A percentile compares a stretch with the other conserved stretches of the same genome.
phyloP scores from a whole-genome alignment of 2,329 filamentous ascomycete genomes.

The Metarhizium guizhouense region DNA sequence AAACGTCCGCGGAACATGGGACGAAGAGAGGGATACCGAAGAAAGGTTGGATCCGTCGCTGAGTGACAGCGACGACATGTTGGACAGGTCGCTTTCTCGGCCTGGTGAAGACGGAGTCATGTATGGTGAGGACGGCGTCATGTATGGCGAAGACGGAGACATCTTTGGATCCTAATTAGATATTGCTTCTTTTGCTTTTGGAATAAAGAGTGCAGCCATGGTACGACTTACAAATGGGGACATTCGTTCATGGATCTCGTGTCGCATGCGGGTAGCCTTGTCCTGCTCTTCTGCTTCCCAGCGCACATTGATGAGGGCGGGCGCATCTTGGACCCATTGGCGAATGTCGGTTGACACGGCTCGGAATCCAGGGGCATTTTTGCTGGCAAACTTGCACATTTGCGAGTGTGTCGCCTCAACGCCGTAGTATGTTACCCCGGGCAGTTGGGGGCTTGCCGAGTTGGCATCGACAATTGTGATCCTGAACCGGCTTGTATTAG shows the following conservation, averaged over 20 bases:
- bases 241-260: conserved; percentile 37
- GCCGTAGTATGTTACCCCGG: conserved; percentile 64
- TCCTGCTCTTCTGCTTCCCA: conserved; percentile 55
- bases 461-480: conserved; percentile 58
- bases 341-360: conserved; percentile 39
- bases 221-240: conserved; percentile 14
- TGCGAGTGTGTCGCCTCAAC: conserved; percentile 63
- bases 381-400: conserved; percentile 64
- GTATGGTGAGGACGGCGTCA: conserved; percentile 1
- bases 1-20: neutral
- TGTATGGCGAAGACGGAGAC: neutral
- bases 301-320: conserved; percentile 41
- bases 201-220: neutral
- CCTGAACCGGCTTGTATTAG: conserved; percentile 13
- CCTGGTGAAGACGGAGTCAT: neutral
- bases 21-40: neutral
- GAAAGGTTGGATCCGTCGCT: conserved; percentile 4
- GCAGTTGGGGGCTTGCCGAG: conserved; percentile 60
- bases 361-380: conserved; percentile 55
- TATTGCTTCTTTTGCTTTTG: neutral
- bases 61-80: conserved; percentile 3
- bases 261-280: conserved; percentile 30
- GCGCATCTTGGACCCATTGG: conserved; percentile 46
- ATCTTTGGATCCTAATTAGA: neutral
- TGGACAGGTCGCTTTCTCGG: conserved; percentile 2